Conservation (phyloP, 345 rosid genomes). For the Populus ilicifolia region DNA sequence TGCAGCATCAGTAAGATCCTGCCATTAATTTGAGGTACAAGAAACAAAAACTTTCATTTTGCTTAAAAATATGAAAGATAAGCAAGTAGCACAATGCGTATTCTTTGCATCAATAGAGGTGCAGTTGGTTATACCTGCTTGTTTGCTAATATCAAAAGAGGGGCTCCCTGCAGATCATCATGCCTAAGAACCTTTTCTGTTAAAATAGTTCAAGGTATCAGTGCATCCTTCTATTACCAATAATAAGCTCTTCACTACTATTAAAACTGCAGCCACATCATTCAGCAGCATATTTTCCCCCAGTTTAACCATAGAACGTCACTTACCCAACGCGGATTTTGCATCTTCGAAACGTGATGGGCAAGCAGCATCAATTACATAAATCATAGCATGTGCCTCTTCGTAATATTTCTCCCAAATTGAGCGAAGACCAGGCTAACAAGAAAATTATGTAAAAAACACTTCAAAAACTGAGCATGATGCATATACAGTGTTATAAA, state of each 20-base stretch:
- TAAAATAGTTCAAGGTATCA: slow-evolving; percentile 8
- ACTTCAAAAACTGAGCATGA: too few species aligned
- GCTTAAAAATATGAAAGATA: not conserved
- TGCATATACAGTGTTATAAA: too few species aligned
- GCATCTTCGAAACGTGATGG: slow-evolving; percentile 95
- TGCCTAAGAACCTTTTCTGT: slow-evolving; percentile 92
- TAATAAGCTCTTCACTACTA: not conserved
- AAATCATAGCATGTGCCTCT: slow-evolving; percentile 94
- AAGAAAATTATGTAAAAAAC: slow-evolving; percentile 4
- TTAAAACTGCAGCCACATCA: not conserved
- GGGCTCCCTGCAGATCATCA: slow-evolving; percentile 97
- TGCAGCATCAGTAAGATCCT: slow-evolving; percentile 92
- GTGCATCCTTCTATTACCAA: not conserved
- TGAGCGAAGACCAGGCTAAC: slow-evolving; percentile 89
- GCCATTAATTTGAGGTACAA: slow-evolving; percentile 17
- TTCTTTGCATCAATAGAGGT: not conserved
- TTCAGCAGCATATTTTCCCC: not conserved
- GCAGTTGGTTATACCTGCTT: slow-evolving; percentile 56
- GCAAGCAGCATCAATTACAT: slow-evolving; percentile 85
- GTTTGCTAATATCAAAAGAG: slow-evolving; percentile 85
- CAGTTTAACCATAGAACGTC: not conserved
- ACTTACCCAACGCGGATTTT: slow-evolving; percentile 82
- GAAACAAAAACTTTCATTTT: not conserved
- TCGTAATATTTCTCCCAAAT: slow-evolving; percentile 99
- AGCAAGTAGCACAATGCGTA: not conserved